Evolutionary conservation across 768 basidiomycete species (phyloP).

Genomic region (Tricholoma saponaceum): DNA sequence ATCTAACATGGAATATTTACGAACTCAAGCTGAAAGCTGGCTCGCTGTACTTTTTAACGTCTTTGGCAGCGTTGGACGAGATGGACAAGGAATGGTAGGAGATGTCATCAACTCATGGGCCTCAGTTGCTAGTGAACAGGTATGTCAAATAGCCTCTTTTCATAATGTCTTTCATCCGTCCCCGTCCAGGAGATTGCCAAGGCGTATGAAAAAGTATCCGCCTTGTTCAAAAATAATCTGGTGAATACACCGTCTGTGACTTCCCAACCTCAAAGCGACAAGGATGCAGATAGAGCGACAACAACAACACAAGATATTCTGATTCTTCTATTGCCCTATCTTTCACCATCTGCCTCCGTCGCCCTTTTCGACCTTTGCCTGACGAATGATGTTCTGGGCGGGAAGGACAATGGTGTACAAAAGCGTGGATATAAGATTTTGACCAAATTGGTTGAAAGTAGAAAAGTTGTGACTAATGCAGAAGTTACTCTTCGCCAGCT

Average conservation of each 20-base stretch:
- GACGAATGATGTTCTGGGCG: slow-evolving; percentile 62
- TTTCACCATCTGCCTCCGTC: slow-evolving; percentile 57
- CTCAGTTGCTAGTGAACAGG: slow-evolving; percentile 69
- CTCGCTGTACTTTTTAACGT: slow-evolving; percentile 95
- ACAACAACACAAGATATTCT: slow-evolving; percentile 82
- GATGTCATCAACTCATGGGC: slow-evolving; percentile 89
- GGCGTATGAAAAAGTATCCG: slow-evolving; percentile 75
- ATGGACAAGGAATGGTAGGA: slow-evolving; percentile 72
- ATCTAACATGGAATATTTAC: slow-evolving; percentile 68
- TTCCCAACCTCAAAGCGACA: slow-evolving; percentile 22
- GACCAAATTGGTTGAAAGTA: slow-evolving; percentile 63
- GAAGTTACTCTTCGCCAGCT: slow-evolving; percentile 62
- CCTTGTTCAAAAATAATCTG: slow-evolving; percentile 66
- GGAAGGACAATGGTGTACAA: slow-evolving; percentile 84
- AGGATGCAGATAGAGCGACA: slow-evolving; percentile 42
- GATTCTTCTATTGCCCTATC: slow-evolving; percentile 73
- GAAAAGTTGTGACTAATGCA: slow-evolving; percentile 50
- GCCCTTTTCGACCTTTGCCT: slow-evolving; percentile 69
- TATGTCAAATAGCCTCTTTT: slow-evolving; percentile 23
- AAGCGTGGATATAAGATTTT: slow-evolving; percentile 94
- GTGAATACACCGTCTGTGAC: slow-evolving; percentile 21
- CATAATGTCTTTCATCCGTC: slow-evolving; percentile 1
- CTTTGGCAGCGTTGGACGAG: slow-evolving; percentile 81
- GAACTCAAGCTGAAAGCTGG: slow-evolving; percentile 85
- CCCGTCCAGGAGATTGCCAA: slow-evolving; percentile 61